These are phyloP conservation scores for Penicillium brevicompactum DNA, from an alignment of 2,329 filamentous ascomycete species.

Conservation along the genomic window DNA sequence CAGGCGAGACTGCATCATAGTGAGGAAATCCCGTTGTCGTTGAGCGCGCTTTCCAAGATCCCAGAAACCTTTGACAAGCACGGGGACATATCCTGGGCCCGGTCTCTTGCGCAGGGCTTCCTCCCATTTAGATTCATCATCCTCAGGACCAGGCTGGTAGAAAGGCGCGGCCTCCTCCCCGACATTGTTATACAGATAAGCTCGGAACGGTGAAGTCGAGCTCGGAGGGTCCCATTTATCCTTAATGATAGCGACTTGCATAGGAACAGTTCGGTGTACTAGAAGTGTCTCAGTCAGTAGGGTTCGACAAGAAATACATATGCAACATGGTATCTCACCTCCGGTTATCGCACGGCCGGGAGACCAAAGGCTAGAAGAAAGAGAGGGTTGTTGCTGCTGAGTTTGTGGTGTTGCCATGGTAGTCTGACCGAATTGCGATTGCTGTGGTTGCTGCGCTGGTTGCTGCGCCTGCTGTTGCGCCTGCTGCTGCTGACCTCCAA, in stretches of 20 bases:
- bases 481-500: constrained; percentile 29
- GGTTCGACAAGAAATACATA: constrained; percentile 9
- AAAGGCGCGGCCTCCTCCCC: constrained; percentile 62
- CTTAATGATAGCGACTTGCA: constrained; percentile 63
- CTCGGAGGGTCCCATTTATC: constrained; percentile 62
- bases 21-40: constrained; percentile 60
- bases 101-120: constrained; percentile 64
- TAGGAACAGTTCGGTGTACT: constrained; percentile 63
- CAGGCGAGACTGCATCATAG: constrained; percentile 58
- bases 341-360: constrained; percentile 47
- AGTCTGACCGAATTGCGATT: constrained; percentile 46
- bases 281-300: constrained; percentile 13
- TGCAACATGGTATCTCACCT: constrained; percentile 30
- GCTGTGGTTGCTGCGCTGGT: constrained; percentile 34
- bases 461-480: constrained; percentile 29
- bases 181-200: constrained; percentile 66
- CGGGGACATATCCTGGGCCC: constrained; percentile 58
- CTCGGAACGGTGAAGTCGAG: constrained; percentile 57
- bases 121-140: constrained; percentile 66
- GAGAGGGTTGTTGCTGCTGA: constrained; percentile 24
- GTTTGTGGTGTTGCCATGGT: constrained; percentile 35
- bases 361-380: constrained; percentile 46
- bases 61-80: constrained; percentile 62
- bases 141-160: constrained; percentile 59
- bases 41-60: constrained; percentile 61